Evolutionary conservation across 164 flowering plant species (phyloP), one percentile per base, ranked within the genome.

Genomic region (Nymphaea thermarum): DNA sequence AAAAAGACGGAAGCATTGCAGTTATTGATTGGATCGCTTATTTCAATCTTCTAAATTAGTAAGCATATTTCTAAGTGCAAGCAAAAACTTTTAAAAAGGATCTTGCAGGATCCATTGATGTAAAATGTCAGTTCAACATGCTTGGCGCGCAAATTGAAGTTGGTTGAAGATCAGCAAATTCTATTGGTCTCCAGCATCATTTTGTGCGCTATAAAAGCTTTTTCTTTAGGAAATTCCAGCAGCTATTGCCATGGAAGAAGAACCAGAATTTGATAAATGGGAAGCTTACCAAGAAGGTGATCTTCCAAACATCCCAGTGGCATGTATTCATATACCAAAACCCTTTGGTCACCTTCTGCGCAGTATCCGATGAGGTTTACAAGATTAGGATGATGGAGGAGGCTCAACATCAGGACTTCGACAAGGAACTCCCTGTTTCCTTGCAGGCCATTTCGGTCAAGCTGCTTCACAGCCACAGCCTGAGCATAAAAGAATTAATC

Each of bases 391-490:
- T 88, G 91, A 60, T 82, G 83, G 72, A 91, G 88, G 70, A 87
- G 84, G 69, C 89, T 88, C 71, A 90, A 68, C 83, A 91, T 81
- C 78, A 88, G 65, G 63, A 90, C 94, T 73, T 90, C 97, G 8
- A 88, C 92, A n/a, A 90, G 82, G 73, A 90, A 90, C 71, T 90
- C 97, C 68, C 84, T 74, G 65, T 82, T 88, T 45, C 97, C 97
- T 73, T 90, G 97, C 59, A 83, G 76, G 16, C 97, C 97, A 79
- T 87, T 88, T 73, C 92, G 78, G 76, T 90, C 92, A 3, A 88
- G 88, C 72, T 86, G 86, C 78, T 90, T 90, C 4, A 91, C 86
- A 3, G 97, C 97, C 62, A 89, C 90, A 72, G 69, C 84, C 97
- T 90, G 76, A 12, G 16, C 0, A 18, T 42, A 43, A 68, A 4